Percentiles rank a stretch among this genome's conserved stretches.
Conservation (phyloP, 805 yeast genomes). For the Metschnikowia matae region DNA sequence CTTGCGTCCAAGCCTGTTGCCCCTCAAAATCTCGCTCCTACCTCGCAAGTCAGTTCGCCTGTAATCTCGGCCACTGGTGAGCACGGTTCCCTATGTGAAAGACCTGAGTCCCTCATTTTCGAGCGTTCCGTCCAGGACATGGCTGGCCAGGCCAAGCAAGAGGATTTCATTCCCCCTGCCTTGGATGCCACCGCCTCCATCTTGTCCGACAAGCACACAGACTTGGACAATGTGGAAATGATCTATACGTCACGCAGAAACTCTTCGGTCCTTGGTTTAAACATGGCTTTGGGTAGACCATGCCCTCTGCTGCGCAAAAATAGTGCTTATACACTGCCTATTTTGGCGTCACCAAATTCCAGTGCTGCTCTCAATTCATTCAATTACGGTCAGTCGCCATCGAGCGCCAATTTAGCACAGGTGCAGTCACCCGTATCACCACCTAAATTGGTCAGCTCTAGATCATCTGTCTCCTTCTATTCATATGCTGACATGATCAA, state of each 20-base stretch:
- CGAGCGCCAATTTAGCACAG: conserved; percentile 8
- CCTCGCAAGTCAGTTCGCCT: conserved; percentile 13
- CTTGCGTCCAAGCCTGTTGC: neutral
- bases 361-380: conserved; percentile 5
- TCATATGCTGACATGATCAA: conserved; percentile 78
- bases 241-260: conserved; percentile 56
- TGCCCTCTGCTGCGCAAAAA: conserved; percentile 38
- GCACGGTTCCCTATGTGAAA: conserved; percentile 13
- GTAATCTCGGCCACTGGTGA: conserved; percentile 14
- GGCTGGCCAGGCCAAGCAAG: conserved; percentile 34
- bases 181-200: conserved; percentile 72
- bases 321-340: conserved; percentile 18
- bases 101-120: conserved; percentile 30
- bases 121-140: conserved; percentile 41
- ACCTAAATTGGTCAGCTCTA: conserved; percentile 33
- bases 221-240: conserved; percentile 68
- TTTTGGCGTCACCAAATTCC: conserved; percentile 10
- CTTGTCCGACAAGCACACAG: conserved; percentile 54
- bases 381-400: conserved; percentile 6
- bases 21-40: conserved; percentile 2
- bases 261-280: conserved; percentile 47
- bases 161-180: conserved; percentile 77
- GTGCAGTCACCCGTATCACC: conserved; percentile 35
- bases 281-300: conserved; percentile 47
- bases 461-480: conserved; percentile 49